Evolutionary conservation across 805 yeast species (phyloP).

Genomic region (Candida yuanshanica): DNA sequence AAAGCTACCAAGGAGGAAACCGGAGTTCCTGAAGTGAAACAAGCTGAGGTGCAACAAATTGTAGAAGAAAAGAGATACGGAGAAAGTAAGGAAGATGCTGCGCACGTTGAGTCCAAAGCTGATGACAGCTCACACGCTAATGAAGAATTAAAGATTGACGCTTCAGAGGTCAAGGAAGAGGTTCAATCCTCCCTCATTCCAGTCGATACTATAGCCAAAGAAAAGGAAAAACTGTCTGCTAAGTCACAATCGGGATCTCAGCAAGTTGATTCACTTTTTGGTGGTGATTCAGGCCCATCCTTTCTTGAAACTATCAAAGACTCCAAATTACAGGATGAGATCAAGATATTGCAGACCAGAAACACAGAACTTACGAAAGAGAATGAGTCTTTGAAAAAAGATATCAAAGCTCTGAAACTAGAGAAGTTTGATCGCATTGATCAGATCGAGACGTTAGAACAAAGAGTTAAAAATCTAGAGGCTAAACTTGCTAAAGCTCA

Average conservation of each 20-base stretch:
- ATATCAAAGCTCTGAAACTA: constrained; percentile 31
- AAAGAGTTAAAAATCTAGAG: constrained; percentile 23
- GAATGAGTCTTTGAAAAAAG: constrained; percentile 29
- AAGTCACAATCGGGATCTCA: constrained; percentile 1
- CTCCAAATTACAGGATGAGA: constrained; percentile 24
- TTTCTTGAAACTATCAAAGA: constrained; percentile 23
- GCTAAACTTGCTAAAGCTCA: constrained; percentile 17
- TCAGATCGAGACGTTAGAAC: constrained; percentile 26
- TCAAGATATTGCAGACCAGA: constrained; percentile 16
- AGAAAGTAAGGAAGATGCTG: neutral
- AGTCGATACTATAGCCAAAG: neutral
- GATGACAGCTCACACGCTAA: neutral
- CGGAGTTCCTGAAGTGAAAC: neutral
- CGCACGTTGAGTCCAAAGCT: too few species aligned
- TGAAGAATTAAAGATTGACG: neutral
- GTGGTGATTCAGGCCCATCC: constrained; percentile 19
- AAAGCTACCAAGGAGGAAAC: neutral
- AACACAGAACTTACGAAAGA: constrained; percentile 24
- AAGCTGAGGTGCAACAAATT: too few species aligned
- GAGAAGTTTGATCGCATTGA: constrained; percentile 32
- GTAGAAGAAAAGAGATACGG: neutral
- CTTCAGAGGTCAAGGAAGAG: neutral
- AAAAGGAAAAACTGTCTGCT: neutral
- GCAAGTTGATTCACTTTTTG: constrained; percentile 12
- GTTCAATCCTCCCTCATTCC: neutral